A percentile compares a stretch with the other conserved stretches of the same genome.
Conservation (phyloP, 768 basidiomycete genomes). For the Leccinum obscurum region DNA sequence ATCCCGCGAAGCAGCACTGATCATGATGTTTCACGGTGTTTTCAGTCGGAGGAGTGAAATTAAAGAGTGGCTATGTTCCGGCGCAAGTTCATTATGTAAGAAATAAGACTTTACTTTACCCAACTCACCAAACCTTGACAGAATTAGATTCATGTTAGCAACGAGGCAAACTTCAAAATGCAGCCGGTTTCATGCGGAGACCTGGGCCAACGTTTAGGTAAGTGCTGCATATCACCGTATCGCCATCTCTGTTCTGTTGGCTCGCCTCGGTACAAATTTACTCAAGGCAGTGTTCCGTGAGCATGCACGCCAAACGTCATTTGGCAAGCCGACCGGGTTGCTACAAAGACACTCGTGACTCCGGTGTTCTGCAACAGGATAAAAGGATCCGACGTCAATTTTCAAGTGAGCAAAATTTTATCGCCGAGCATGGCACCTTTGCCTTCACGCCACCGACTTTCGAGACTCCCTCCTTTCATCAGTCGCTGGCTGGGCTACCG, state of each 20-base stretch:
- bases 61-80: not conserved
- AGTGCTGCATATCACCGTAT: not conserved
- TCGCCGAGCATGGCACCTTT: not conserved
- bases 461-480: slow-evolving; percentile 3
- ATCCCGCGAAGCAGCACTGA: not conserved
- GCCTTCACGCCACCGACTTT: not conserved
- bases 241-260: not conserved
- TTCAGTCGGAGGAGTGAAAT: not conserved
- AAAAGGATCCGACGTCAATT: not conserved
- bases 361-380: not conserved
- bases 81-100: too few relatives aligned
- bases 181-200: not conserved
- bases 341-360: not conserved
- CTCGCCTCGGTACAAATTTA: not conserved
- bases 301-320: not conserved
- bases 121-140: not conserved
- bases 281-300: not conserved
- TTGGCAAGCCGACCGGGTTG: not conserved
- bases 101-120: too few relatives aligned
- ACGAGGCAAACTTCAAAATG: not conserved
- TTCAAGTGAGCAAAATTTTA: not conserved
- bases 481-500: slow-evolving; percentile 18
- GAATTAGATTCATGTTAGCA: not conserved
- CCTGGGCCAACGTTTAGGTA: not conserved
- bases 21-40: not conserved